Conservation (phyloP, 176 grass and related monocot species). For the Zoysia pacifica region DNA sequence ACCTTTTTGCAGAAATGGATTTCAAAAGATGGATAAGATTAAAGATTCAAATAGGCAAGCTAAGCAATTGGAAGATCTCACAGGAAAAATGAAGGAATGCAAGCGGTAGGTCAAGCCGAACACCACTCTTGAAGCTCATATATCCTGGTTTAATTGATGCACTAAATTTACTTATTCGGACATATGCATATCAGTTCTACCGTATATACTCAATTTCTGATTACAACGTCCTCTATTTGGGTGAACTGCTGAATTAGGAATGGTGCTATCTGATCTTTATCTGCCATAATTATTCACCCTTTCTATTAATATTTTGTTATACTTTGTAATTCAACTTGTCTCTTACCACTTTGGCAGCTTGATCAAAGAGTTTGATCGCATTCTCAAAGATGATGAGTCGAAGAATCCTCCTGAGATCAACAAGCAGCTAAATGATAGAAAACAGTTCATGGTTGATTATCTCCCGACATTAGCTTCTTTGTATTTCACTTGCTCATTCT, state of each 20-base stretch:
- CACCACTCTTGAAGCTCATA: slow-evolving; percentile 28
- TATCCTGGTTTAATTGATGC: not conserved
- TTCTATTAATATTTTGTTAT: slow-evolving; percentile 2
- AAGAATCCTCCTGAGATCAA: slow-evolving; percentile 63
- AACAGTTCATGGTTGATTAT: slow-evolving; percentile 80
- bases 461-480: not conserved
- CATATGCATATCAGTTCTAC: not conserved
- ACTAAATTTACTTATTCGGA: slow-evolving; percentile 3
- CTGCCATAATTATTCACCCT: not conserved
- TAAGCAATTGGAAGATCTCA: slow-evolving; percentile 92
- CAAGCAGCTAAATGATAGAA: slow-evolving; percentile 94
- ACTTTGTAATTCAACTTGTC: not conserved
- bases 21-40: slow-evolving; percentile 98
- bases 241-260: slow-evolving; percentile 5
- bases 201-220: not conserved
- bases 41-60: slow-evolving; percentile 92
- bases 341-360: slow-evolving; percentile 45
- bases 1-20: slow-evolving; percentile 82
- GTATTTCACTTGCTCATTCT: not conserved
- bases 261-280: slow-evolving; percentile 11
- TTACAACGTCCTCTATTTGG: not conserved
- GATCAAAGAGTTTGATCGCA: slow-evolving; percentile 88
- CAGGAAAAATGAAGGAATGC: slow-evolving; percentile 94
- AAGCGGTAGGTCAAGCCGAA: slow-evolving; percentile 61
- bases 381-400: slow-evolving; percentile 82